phyloP scores from a whole-genome alignment of 2,329 filamentous ascomycete species.

The Sporothrix curviconia region DNA sequence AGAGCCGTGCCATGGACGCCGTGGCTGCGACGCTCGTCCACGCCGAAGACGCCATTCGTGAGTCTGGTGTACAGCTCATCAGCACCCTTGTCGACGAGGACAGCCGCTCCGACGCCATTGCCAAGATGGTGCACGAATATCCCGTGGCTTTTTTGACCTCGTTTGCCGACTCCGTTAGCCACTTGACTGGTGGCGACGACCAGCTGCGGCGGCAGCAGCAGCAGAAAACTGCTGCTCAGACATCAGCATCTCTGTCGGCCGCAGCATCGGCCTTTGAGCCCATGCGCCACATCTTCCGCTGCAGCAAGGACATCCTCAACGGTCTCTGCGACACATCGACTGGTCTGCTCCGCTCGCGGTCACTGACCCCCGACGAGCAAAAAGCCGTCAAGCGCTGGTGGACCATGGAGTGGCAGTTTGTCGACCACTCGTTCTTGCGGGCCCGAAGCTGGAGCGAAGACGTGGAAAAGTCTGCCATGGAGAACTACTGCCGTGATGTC shows the following conservation, averaged over 20 bases:
- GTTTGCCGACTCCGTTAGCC: slow-evolving; percentile 36
- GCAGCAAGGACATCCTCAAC: slow-evolving; percentile 50
- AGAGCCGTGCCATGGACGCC: slow-evolving; percentile 57
- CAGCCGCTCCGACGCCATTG: slow-evolving; percentile 44
- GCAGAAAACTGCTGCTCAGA: neutral
- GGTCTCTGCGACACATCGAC: slow-evolving; percentile 50
- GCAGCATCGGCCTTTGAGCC: slow-evolving; percentile 46
- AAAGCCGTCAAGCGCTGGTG: slow-evolving; percentile 70
- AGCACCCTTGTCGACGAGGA: slow-evolving; percentile 71
- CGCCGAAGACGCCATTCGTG: slow-evolving; percentile 69
- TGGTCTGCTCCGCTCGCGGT: slow-evolving; percentile 49
- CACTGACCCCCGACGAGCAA: slow-evolving; percentile 55
- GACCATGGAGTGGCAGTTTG: slow-evolving; percentile 73
- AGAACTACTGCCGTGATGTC: slow-evolving; percentile 86
- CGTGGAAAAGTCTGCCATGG: slow-evolving; percentile 66
- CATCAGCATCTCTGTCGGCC: slow-evolving; percentile 29
- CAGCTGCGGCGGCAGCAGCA: neutral
- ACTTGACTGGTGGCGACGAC: slow-evolving; percentile 31
- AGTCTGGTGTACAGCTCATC: slow-evolving; percentile 73
- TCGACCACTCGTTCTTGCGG: slow-evolving; percentile 73
- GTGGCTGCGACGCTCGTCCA: slow-evolving; percentile 76
- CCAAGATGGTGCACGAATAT: slow-evolving; percentile 38
- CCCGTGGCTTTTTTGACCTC: slow-evolving; percentile 39
- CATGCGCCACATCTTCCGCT: slow-evolving; percentile 51
- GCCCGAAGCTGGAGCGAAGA: slow-evolving; percentile 78